Evolutionary conservation across 192 early-diverging fungal species (phyloP), one percentile per base, ranked within the genome.

Genomic region (Backusella tuberculispora): DNA sequence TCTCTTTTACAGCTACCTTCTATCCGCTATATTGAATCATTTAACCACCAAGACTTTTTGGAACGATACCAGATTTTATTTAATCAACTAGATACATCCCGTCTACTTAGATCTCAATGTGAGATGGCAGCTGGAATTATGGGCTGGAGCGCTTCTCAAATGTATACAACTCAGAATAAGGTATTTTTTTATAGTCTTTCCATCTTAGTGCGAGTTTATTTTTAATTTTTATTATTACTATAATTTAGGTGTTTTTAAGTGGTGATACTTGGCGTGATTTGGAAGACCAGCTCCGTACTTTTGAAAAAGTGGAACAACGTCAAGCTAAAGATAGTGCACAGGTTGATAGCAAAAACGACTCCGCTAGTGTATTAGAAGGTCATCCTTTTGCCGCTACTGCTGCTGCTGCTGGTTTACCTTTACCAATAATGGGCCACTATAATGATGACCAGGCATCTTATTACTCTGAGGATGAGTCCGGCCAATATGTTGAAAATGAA

Each of bases 11-110:
- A 86, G 85, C 12, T 80, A 83, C 67, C 85, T 15, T 85, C 88
- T n/a, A 83, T 85, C 15, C 92, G 94, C 71, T 97, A 90, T 79
- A 92, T 89, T 14, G 83, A 90, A 15, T 80, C 77, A 24, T 87
- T 92, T 76, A 50, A 83, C 1, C 94, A 93, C 75, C 83, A 89
- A 15, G 88, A 91, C 13, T 97, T 97, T 72, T 77, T 95, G 29
- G 80, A 81, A 21, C 89, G 93, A 19, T 97, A 94, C 75, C 69
- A 67, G 4, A 45, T 66, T 15, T 34, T 76, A 13, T 48, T 78
- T 5, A 14, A 71, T 14, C 38, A 53, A 6, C 26, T 84, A 8
- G 83, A 85, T 69, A 63, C 74, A 26, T 68, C 78, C 10, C 80
- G 82, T 63, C 69, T 65, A n/a, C 75, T 63, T 48, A 75, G 79